phyloP scores from a whole-genome alignment of 805 yeast species.

The Starmerella bombicola region DNA sequence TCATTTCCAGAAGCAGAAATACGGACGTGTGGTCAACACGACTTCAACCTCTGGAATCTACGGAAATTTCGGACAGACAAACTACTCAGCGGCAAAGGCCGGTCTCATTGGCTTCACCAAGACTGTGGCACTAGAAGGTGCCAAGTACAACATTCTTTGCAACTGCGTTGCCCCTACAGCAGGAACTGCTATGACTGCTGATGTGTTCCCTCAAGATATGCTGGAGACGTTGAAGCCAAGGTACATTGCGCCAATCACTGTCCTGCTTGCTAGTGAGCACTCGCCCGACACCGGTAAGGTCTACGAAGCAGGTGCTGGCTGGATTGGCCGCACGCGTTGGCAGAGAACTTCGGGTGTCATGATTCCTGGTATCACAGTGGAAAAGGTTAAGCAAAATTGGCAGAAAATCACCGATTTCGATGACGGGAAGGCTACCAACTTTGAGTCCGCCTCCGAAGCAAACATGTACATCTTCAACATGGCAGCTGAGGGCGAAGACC shows the following conservation, averaged over 20 bases:
- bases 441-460: slow-evolving; percentile 59
- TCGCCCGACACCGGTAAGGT: slow-evolving; percentile 65
- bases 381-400: slow-evolving; percentile 59
- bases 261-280: slow-evolving; percentile 62
- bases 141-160: slow-evolving; percentile 57
- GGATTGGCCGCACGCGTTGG: slow-evolving; percentile 93
- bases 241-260: slow-evolving; percentile 82
- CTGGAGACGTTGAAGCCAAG: slow-evolving; percentile 73
- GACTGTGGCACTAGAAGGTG: slow-evolving; percentile 86
- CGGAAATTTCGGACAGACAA: slow-evolving; percentile 96
- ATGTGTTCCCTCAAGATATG: slow-evolving; percentile 70
- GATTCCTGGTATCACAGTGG: slow-evolving; percentile 45
- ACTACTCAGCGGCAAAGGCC: slow-evolving; percentile 86
- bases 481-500: slow-evolving; percentile 34
- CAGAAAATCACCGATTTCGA: slow-evolving; percentile 52
- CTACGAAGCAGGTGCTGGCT: slow-evolving; percentile 92
- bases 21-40: slow-evolving; percentile 76
- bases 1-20: slow-evolving; percentile 58
- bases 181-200: slow-evolving; percentile 91
- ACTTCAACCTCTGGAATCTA: slow-evolving; percentile 94
- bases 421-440: slow-evolving; percentile 41
- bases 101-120: slow-evolving; percentile 76
- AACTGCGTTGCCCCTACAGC: slow-evolving; percentile 94
- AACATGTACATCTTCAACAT: slow-evolving; percentile 57
- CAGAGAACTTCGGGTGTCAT: slow-evolving; percentile 81